A percentile compares a stretch with the other conserved stretches of the same genome.
Evolutionary conservation across 2,329 filamentous ascomycete species (phyloP).

Genomic region (Alternaria sp.): DNA sequence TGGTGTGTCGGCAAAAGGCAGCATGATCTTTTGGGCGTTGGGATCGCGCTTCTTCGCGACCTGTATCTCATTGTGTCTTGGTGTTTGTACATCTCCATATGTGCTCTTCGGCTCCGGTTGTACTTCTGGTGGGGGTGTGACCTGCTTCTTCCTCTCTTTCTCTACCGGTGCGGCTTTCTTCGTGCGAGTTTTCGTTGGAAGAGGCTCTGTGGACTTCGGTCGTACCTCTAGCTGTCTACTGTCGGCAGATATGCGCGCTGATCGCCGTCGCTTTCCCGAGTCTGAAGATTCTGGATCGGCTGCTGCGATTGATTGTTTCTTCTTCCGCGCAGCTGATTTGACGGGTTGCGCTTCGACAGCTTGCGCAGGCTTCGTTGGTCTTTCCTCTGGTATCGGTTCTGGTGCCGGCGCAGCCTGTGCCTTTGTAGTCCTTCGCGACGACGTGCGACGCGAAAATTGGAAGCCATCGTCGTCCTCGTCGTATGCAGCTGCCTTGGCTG

Average conservation of each 20-base stretch:
- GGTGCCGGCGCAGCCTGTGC: constrained; percentile 38
- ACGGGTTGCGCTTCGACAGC: constrained; percentile 16
- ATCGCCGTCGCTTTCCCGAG: constrained; percentile 51
- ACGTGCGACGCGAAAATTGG: constrained; percentile 55
- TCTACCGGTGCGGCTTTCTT: constrained; percentile 43
- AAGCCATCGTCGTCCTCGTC: constrained; percentile 60
- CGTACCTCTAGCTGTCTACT: constrained; percentile 46
- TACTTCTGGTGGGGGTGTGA: constrained; percentile 40
- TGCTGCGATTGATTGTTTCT: constrained; percentile 38
- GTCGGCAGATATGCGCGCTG: constrained; percentile 58
- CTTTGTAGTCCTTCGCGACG: constrained; percentile 49
- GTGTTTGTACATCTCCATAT: constrained; percentile 39
- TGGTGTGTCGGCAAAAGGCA: constrained; percentile 92
- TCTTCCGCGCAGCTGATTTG: constrained; percentile 35
- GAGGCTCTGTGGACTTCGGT: constrained; percentile 35
- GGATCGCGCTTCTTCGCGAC: constrained; percentile 57
- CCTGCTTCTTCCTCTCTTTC: constrained; percentile 42
- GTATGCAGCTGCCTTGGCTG: constrained; percentile 53
- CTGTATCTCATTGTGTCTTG: constrained; percentile 41
- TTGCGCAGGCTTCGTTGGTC: constrained; percentile 34
- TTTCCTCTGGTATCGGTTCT: constrained; percentile 43
- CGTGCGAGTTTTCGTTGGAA: constrained; percentile 37
- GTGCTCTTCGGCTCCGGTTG: constrained; percentile 31
- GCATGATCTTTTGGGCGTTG: constrained; percentile 73
- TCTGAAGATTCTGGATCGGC: constrained; percentile 36